A percentile compares a stretch with the other conserved stretches of the same genome.
Evolutionary conservation across 2,329 filamentous ascomycete species (phyloP).

Genomic region (Malbranchea cinnamomea): DNA sequence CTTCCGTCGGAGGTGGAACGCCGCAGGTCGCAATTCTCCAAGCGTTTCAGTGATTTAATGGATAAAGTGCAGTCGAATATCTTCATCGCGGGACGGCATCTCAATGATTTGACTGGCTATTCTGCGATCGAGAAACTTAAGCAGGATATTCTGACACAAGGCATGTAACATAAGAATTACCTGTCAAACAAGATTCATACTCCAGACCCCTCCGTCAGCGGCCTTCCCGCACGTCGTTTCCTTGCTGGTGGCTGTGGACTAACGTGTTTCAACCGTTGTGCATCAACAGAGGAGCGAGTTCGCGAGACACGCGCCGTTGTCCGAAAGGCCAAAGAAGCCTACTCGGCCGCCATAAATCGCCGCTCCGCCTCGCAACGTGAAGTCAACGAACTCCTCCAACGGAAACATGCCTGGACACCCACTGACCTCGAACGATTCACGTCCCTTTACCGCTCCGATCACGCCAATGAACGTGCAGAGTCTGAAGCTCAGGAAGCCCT

Average conservation of each 20-base stretch:
- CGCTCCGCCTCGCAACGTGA: conserved; percentile 87
- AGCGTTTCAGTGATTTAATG: conserved; percentile 59
- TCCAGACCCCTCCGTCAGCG: too few species aligned
- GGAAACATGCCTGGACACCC: conserved; percentile 85
- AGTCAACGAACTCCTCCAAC: conserved; percentile 81
- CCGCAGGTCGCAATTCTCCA: conserved; percentile 41
- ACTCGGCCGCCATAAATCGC: conserved; percentile 69
- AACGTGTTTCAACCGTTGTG: too few species aligned
- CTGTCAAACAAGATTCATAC: too few species aligned
- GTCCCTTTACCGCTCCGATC: conserved; percentile 76
- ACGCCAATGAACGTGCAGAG: conserved; percentile 80
- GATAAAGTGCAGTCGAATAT: conserved; percentile 77
- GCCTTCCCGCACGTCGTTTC: too few species aligned
- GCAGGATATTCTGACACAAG: conserved; percentile 54
- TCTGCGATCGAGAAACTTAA: conserved; percentile 80
- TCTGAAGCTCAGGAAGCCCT: conserved; percentile 55
- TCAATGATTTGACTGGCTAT: conserved; percentile 93
- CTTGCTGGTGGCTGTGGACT: too few species aligned
- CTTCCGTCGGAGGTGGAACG: conserved; percentile 39
- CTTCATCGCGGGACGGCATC: conserved; percentile 67
- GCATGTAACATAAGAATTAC: too few species aligned
- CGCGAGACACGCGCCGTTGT: conserved; percentile 46
- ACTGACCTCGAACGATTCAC: conserved; percentile 89
- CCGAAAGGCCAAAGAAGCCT: conserved; percentile 54
- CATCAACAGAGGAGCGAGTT: conserved; percentile 36